These are phyloP conservation scores for Fusarium nodosum DNA, from an alignment of 2,329 filamentous ascomycete genomes.

Conservation along the genomic window DNA sequence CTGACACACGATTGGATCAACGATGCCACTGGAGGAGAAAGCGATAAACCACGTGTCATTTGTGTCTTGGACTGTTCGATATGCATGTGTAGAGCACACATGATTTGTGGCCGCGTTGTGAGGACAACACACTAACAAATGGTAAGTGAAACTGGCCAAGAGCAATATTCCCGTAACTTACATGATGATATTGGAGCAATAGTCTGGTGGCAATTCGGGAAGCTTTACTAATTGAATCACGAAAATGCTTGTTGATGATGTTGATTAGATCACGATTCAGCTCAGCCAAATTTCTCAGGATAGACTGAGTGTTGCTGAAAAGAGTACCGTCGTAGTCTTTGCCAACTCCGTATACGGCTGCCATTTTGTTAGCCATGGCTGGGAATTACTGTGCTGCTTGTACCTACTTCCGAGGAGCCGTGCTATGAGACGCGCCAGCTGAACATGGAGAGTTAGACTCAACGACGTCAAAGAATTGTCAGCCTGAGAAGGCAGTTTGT, in stretches of 20 bases:
- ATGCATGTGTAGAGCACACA: conserved; percentile 53
- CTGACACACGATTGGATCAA: conserved; percentile 50
- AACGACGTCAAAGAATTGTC: conserved; percentile 47
- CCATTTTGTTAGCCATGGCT: neutral
- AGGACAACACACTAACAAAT: conserved; percentile 48
- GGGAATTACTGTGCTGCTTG: rapidly evolving
- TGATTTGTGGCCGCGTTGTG: conserved; percentile 51
- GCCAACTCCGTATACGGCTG: conserved; percentile 49
- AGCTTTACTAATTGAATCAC: conserved; percentile 50
- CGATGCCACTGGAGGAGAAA: conserved; percentile 48
- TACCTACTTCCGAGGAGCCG: conserved; percentile 38
- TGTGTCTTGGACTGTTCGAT: conserved; percentile 48
- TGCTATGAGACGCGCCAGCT: conserved; percentile 48
- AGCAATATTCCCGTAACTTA: neutral
- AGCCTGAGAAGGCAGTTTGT: conserved; percentile 49
- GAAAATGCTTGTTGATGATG: conserved; percentile 49
- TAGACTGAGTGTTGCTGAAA: conserved; percentile 49
- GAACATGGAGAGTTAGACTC: conserved; percentile 48
- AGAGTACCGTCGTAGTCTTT: conserved; percentile 50
- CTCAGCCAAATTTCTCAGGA: conserved; percentile 47
- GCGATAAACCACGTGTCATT: conserved; percentile 28
- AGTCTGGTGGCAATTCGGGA: conserved; percentile 48
- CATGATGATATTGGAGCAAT: conserved; percentile 49
- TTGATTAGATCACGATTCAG: conserved; percentile 47
- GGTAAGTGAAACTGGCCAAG: neutral